Conservation (phyloP, 2,329 filamentous ascomycete genomes). For the Penicillium brevicompactum region DNA sequence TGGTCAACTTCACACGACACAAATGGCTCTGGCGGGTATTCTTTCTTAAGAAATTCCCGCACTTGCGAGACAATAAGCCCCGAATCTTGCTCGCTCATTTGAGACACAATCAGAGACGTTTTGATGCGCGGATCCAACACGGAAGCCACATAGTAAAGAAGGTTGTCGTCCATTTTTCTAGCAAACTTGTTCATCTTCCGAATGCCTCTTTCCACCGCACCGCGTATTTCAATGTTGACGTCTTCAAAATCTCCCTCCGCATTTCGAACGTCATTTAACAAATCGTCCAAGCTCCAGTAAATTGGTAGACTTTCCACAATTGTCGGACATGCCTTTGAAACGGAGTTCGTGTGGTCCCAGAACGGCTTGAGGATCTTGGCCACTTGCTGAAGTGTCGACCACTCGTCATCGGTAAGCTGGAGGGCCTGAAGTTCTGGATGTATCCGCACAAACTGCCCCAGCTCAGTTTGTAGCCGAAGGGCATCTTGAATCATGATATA, state of each 20-base stretch:
- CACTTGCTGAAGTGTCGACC: background rate
- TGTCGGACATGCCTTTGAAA: conserved; percentile 8
- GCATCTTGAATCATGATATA: too few species aligned
- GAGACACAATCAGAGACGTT: conserved; percentile 12
- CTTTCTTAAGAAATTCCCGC: conserved; percentile 10
- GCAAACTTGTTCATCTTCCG: conserved; percentile 12
- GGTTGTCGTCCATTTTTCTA: conserved; percentile 9
- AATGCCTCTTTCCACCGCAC: conserved; percentile 10
- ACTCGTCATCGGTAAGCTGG: conserved; percentile 9
- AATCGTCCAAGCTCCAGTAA: conserved; percentile 10
- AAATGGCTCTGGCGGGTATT: conserved; percentile 9
- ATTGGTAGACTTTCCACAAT: conserved; percentile 10
- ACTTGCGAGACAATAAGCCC: conserved; percentile 11
- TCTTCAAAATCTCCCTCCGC: conserved; percentile 14
- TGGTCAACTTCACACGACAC: conserved; percentile 3
- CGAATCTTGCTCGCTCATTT: conserved; percentile 10
- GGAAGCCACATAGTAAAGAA: conserved; percentile 18
- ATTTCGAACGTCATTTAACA: conserved; percentile 10
- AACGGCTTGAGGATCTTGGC: conserved; percentile 9
- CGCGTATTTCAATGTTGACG: conserved; percentile 6
- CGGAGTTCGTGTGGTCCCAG: conserved; percentile 10
- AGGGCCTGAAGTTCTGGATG: conserved; percentile 10
- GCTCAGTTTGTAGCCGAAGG: conserved; percentile 8
- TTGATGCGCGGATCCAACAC: conserved; percentile 18
- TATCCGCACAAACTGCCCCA: conserved; percentile 8